A percentile compares a stretch with the other conserved stretches of the same genome.
Evolutionary conservation across 2,329 filamentous ascomycete genomes (phyloP).

Genomic region (Amphichorda felina): DNA sequence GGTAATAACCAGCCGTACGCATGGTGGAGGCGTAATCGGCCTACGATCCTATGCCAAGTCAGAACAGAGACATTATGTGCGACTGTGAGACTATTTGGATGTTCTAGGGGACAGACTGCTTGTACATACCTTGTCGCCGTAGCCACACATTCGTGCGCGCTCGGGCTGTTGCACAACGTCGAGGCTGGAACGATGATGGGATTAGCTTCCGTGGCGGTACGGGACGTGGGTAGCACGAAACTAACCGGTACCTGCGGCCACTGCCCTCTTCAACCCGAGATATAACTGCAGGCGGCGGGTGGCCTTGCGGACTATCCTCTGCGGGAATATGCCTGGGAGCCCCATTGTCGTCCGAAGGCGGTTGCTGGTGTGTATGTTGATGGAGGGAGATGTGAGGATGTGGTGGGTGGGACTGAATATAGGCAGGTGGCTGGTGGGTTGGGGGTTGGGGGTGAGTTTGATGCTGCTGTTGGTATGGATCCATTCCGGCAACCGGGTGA

Average conservation of each 20-base stretch:
- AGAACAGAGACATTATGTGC: not conserved
- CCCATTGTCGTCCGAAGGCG: not conserved
- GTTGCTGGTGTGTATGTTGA: constrained; percentile 1
- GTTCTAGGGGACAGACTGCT: no score
- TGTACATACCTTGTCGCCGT: constrained; percentile 77
- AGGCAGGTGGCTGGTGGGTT: constrained; percentile 3
- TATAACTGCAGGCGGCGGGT: not conserved
- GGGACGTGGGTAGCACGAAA: no score
- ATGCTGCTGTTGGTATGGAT: constrained; percentile 8
- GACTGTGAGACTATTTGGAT: no score
- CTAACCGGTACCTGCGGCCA: constrained; percentile 1
- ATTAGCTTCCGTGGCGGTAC: no score
- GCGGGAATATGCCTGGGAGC: not conserved
- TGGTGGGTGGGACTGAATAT: constrained; percentile 3
- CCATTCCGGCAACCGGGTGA: not conserved
- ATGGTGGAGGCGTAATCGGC: constrained; percentile 91
- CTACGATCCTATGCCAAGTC: constrained; percentile 59
- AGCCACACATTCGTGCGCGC: constrained; percentile 95
- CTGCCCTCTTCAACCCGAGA: not conserved
- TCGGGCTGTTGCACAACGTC: constrained; percentile 83
- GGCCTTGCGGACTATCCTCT: not conserved
- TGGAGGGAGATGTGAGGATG: constrained; percentile 4
- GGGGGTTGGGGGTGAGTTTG: constrained; percentile 6
- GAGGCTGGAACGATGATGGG: constrained; percentile 35
- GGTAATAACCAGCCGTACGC: constrained; percentile 70